phyloP scores from a whole-genome alignment of 208 protist species.

The Crithidia thermophila region DNA sequence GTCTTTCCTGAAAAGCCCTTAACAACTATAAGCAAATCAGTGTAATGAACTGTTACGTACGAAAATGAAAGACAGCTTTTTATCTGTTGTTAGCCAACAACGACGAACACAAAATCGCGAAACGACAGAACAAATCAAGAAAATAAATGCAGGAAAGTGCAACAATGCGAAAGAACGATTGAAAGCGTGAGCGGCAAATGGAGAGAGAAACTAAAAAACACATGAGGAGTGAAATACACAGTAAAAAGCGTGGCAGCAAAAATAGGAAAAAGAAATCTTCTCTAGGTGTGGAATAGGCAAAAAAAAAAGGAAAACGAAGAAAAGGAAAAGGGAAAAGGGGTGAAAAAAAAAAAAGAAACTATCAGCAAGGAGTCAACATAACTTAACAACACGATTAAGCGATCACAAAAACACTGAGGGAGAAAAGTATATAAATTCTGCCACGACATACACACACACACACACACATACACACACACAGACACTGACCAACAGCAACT shows the following conservation, averaged over 20 bases:
- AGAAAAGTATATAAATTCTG: no score
- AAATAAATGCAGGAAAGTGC: not conserved
- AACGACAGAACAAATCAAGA: not conserved
- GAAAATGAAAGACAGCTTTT: no score
- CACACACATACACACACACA: no score
- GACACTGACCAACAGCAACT: no score
- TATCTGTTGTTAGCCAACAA: no score
- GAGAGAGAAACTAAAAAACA: not conserved
- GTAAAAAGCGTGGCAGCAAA: constrained; percentile 7
- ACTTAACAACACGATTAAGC: no score
- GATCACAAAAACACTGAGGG: no score
- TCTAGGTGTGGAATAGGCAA: constrained; percentile 19
- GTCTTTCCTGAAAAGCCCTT: no score
- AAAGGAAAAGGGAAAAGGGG: constrained; percentile 4
- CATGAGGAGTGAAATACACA: not conserved
- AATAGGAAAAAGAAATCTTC: constrained; percentile 21
- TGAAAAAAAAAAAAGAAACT: constrained; percentile 7
- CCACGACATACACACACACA: no score
- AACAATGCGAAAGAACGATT: not conserved
- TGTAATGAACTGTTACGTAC: no score
- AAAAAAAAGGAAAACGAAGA: constrained; percentile 27
- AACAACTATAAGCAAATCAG: no score
- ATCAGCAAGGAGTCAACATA: no score
- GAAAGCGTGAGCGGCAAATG: not conserved
- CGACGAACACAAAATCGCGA: not conserved